Conservation (phyloP, 148 eudicot species). For the Fagopyrum esculentum region DNA sequence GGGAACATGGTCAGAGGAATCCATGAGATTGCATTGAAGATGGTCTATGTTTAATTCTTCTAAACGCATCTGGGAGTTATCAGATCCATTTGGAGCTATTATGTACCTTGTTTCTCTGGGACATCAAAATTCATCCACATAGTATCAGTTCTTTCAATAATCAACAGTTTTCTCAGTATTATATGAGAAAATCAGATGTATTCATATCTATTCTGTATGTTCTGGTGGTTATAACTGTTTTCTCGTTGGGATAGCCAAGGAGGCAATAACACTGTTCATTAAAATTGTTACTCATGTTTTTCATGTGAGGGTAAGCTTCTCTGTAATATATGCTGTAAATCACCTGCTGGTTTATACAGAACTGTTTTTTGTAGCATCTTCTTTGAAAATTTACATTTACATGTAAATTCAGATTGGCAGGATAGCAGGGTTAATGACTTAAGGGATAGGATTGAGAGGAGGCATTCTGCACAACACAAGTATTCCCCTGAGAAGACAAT, state of each 20-base stretch:
- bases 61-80: constrained; percentile 32
- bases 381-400: constrained; percentile 17
- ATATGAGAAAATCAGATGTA: constrained; percentile 44
- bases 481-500: constrained; percentile 55
- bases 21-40: constrained; percentile 23
- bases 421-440: constrained; percentile 44
- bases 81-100: constrained; percentile 21
- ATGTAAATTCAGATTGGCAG: constrained; percentile 50
- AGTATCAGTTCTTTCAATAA: constrained; percentile 31
- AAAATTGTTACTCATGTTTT: constrained; percentile 50
- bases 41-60: constrained; percentile 24
- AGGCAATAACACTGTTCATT: constrained; percentile 45
- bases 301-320: constrained; percentile 59
- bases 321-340: background rate
- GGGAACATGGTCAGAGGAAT: constrained; percentile 20
- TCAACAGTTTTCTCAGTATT: constrained; percentile 39
- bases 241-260: constrained; percentile 48
- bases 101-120: constrained; percentile 37
- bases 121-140: constrained; percentile 34
- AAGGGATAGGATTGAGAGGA: constrained; percentile 72
- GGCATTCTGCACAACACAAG: constrained; percentile 55
- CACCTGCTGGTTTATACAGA: background rate
- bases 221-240: constrained; percentile 46
- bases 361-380: background rate
- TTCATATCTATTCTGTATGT: constrained; percentile 37